Percentiles rank a stretch among this genome's conserved stretches.
Evolutionary conservation across 148 eudicot species (phyloP).

Genomic region (Euryodendron excelsum): DNA sequence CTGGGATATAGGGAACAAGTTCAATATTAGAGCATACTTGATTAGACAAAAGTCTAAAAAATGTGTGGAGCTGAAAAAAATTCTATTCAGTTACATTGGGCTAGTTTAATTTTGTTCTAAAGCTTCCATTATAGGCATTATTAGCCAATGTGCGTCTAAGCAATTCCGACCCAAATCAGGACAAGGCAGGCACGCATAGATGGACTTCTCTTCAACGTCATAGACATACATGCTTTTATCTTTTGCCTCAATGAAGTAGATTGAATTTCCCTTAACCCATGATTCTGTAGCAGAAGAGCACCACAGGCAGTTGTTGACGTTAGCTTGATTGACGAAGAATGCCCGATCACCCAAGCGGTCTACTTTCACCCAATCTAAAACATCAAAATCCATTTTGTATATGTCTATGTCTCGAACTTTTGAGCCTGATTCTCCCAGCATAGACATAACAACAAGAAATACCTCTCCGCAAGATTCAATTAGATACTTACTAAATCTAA

Average conservation of each 20-base stretch:
- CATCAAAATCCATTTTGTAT: too few relatives aligned
- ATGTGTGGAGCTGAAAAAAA: too few relatives aligned
- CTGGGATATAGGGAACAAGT: too few relatives aligned
- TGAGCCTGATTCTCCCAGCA: too few relatives aligned
- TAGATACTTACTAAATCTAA: neutral
- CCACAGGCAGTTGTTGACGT: neutral
- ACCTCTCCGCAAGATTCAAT: neutral
- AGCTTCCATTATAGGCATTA: too few relatives aligned
- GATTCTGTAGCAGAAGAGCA: neutral
- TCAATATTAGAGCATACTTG: too few relatives aligned
- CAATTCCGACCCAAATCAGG: neutral
- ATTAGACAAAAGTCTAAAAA: too few relatives aligned
- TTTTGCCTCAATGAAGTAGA: neutral
- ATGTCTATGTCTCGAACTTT: too few relatives aligned
- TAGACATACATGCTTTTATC: too few relatives aligned
- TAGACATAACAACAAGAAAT: neutral
- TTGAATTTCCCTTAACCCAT: neutral
- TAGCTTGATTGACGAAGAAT: neutral
- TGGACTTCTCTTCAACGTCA: neutral
- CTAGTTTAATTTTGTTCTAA: too few relatives aligned
- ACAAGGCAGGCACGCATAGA: neutral
- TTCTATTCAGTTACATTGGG: too few relatives aligned
- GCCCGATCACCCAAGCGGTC: neutral
- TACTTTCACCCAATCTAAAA: neutral
- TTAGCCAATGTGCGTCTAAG: too few relatives aligned